phyloP scores from a whole-genome alignment of 2,329 filamentous ascomycete species.

The Fusarium fujikuroi region DNA sequence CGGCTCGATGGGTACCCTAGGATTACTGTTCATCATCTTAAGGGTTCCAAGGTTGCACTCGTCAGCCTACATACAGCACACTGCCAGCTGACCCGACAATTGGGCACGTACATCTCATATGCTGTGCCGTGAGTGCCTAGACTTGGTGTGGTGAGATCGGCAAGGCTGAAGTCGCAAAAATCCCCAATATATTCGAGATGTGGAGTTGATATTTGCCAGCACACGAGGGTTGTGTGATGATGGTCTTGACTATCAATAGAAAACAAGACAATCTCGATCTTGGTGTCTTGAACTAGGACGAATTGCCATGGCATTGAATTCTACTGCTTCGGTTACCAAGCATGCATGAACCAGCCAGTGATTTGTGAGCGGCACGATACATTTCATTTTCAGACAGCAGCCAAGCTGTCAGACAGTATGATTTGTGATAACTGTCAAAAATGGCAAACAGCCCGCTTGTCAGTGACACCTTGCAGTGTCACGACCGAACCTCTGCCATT shows the following conservation, averaged over 20 bases:
- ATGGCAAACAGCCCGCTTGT: conserved; percentile 16
- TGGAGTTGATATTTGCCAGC: conserved; percentile 22
- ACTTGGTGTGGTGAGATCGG: conserved; percentile 27
- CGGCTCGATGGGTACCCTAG: conserved; percentile 2
- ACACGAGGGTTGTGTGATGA: conserved; percentile 6
- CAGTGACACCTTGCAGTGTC: conserved; percentile 1
- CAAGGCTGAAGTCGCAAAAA: conserved; percentile 33
- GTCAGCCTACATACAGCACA: conserved; percentile 39
- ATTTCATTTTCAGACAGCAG: background rate
- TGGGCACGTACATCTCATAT: conserved; percentile 13
- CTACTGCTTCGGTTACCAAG: background rate
- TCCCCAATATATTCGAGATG: conserved; percentile 10
- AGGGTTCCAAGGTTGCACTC: conserved; percentile 24
- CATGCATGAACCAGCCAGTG: conserved; percentile 13
- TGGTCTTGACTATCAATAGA: background rate
- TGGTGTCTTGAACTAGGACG: background rate
- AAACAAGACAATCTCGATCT: conserved; percentile 29
- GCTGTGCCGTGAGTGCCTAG: conserved; percentile 29
- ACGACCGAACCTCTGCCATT: conserved; percentile 5
- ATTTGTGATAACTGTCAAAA: conserved; percentile 22
- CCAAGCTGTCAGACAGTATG: conserved; percentile 16
- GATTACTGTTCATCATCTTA: background rate
- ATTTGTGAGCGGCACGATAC: background rate
- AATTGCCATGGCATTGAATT: conserved; percentile 12
- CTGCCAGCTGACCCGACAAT: conserved; percentile 34